Percentiles rank a stretch among this genome's conserved stretches.
Conservation (phyloP, 2,329 filamentous ascomycete species). For the Bisporella sp. region DNA sequence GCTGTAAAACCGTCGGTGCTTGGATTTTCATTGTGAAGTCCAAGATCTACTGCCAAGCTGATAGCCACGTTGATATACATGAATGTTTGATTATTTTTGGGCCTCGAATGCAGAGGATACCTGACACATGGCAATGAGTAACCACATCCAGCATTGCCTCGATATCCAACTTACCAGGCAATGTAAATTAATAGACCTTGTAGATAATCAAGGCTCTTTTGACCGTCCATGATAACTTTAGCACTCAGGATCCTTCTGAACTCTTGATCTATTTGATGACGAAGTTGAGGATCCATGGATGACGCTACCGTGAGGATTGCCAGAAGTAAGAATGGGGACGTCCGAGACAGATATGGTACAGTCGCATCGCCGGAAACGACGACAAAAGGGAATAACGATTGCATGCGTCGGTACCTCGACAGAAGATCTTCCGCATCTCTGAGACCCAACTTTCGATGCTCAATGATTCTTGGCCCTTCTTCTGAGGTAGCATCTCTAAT, state of each 20-base stretch:
- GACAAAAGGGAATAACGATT: slow-evolving; percentile 23
- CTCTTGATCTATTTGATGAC: slow-evolving; percentile 23
- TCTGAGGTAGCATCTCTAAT: neutral
- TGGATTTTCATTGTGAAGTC: slow-evolving; percentile 19
- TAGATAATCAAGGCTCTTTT: slow-evolving; percentile 49
- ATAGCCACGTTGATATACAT: slow-evolving; percentile 27
- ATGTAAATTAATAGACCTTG: slow-evolving; percentile 54
- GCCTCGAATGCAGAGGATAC: slow-evolving; percentile 24
- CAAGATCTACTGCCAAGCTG: slow-evolving; percentile 26
- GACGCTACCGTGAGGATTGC: slow-evolving; percentile 22
- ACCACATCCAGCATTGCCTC: neutral
- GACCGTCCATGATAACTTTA: slow-evolving; percentile 43
- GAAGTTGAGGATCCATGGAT: slow-evolving; percentile 14
- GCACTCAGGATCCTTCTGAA: slow-evolving; percentile 21
- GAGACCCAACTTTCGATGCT: slow-evolving; percentile 16
- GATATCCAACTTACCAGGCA: slow-evolving; percentile 39
- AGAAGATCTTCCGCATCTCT: slow-evolving; percentile 19
- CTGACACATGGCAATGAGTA: slow-evolving; percentile 4
- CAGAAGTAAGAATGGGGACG: slow-evolving; percentile 22
- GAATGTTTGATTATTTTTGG: slow-evolving; percentile 22
- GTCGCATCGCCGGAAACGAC: slow-evolving; percentile 15
- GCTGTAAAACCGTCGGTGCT: slow-evolving; percentile 14
- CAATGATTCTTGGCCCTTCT: slow-evolving; percentile 6
- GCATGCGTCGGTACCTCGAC: slow-evolving; percentile 8
- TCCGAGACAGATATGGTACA: slow-evolving; percentile 18